These are phyloP conservation scores for Pseudogymnoascus sp. DNA, from an alignment of 2,329 filamentous ascomycete genomes.

Conservation along the genomic window DNA sequence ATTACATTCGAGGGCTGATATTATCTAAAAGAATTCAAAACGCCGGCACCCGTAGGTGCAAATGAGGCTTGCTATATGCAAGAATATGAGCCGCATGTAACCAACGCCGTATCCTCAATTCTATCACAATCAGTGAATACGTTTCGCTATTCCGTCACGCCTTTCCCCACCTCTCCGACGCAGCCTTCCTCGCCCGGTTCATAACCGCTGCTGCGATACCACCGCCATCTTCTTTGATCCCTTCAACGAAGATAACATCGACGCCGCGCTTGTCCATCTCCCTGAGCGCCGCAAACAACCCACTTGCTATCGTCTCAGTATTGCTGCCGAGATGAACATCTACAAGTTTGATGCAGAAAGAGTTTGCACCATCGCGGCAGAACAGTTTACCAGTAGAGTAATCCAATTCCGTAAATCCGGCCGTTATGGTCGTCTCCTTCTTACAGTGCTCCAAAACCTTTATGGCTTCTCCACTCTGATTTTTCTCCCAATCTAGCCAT, in stretches of 20 bases:
- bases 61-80: background rate
- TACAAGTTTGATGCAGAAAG: constrained; percentile 29
- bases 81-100: background rate
- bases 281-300: constrained; percentile 77
- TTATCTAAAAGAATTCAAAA: background rate
- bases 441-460: background rate
- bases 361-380: background rate
- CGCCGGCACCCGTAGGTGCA: background rate
- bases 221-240: constrained; percentile 61
- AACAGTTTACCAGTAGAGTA: background rate
- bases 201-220: constrained; percentile 82
- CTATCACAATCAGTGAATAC: background rate
- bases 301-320: constrained; percentile 68
- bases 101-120: background rate
- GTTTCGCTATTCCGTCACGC: background rate
- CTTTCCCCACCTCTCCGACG: constrained; percentile 32
- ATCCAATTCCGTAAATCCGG: background rate
- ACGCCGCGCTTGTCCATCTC: constrained; percentile 74
- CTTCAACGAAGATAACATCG: constrained; percentile 83
- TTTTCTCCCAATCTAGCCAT: constrained; percentile 21
- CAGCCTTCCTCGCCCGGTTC: constrained; percentile 74
- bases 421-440: background rate
- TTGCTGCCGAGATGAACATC: constrained; percentile 67
- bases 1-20: background rate
- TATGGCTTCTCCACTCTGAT: background rate